Evolutionary conservation across 179 eudicot genomes (phyloP), one percentile per base, ranked within the genome.

Genomic region (Amaranthus tricolor): DNA sequence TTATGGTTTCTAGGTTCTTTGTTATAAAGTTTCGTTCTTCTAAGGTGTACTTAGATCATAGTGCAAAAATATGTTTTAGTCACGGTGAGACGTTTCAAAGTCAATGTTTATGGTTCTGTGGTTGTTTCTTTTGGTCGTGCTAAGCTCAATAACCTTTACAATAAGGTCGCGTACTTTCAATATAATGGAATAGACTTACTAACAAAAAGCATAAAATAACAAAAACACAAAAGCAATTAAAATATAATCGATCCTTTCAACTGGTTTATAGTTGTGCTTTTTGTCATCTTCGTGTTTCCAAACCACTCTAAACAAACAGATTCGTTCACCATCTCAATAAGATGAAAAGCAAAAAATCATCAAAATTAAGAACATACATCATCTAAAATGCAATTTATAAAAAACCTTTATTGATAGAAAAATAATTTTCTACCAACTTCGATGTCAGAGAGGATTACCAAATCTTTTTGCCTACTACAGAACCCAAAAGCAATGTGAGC

Each of bases 401-500:
- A 31, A 10, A 51, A 67, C 45, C 19, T 3, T 6, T 4, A 48
- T 20, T 13, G 7, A 5, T 58, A n/a, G 21, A n/a, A 14, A 58
- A 0, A 7, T 17, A 58, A 10, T 5, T 59, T 14, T 11, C 49
- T 40, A 63, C 67, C 47, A 58, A 43, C 65, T 59, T 64, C 51
- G 49, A 66, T 55, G 71, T 62, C 53, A 57, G 67, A 80, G 77
- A 65, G 19, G 78, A 77, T 86, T 89, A 93, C 99, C 98, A 91
- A 79, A 71, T 89, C 92, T 53, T 57, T 85, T 82, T 89, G 94
- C 81, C 88, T 91, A 86, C 89, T 93, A 79, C 94, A 88, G 84
- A 91, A 91, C 57, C 99, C 99, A 78, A 88, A 88, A 76, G 98
- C 96, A 75, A 96, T 82, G 84, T 96, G 94, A 71, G 98, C 98